phyloP scores from a whole-genome alignment of 2,329 filamentous ascomycete species.

The Aspergillus sp. region DNA sequence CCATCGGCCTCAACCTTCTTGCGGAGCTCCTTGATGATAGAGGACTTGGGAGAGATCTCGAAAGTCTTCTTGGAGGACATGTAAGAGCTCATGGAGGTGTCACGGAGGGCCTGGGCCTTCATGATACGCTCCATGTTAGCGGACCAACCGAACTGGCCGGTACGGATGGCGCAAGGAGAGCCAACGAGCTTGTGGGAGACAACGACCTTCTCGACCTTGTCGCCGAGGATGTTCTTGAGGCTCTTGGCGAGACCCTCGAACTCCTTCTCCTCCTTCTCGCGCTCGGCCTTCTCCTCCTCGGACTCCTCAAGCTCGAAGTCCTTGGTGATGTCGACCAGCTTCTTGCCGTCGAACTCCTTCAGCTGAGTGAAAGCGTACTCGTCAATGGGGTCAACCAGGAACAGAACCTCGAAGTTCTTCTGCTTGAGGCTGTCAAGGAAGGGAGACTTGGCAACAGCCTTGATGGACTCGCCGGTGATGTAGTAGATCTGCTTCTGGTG shows the following conservation, averaged over 20 bases:
- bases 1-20: slow-evolving; percentile 97
- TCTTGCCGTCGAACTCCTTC: slow-evolving; percentile 99
- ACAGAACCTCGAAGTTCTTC: slow-evolving; percentile 99
- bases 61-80: slow-evolving; percentile 99
- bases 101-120: slow-evolving; percentile 99
- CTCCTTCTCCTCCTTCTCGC: slow-evolving; percentile 98
- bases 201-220: slow-evolving; percentile 99
- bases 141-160: slow-evolving; percentile 99
- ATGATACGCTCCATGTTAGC: slow-evolving; percentile 99
- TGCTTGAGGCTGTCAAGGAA: slow-evolving; percentile 98
- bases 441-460: slow-evolving; percentile 95
- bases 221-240: slow-evolving; percentile 98
- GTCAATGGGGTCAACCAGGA: slow-evolving; percentile 98
- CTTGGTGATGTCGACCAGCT: slow-evolving; percentile 99
- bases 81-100: slow-evolving; percentile 99
- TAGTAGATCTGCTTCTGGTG: slow-evolving; percentile 99
- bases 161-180: slow-evolving; percentile 97
- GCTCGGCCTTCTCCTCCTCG: slow-evolving; percentile 96
- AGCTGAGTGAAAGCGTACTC: slow-evolving; percentile 99
- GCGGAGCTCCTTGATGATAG: slow-evolving; percentile 99
- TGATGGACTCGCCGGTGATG: slow-evolving; percentile 99
- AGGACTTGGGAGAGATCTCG: slow-evolving; percentile 98
- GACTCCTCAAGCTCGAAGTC: slow-evolving; percentile 99
- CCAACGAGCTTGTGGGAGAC: slow-evolving; percentile 96
- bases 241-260: slow-evolving; percentile 92